These are phyloP conservation scores for Triglochin maritima DNA, from an alignment of 106 monocot genomes.

Conservation along the genomic window DNA sequence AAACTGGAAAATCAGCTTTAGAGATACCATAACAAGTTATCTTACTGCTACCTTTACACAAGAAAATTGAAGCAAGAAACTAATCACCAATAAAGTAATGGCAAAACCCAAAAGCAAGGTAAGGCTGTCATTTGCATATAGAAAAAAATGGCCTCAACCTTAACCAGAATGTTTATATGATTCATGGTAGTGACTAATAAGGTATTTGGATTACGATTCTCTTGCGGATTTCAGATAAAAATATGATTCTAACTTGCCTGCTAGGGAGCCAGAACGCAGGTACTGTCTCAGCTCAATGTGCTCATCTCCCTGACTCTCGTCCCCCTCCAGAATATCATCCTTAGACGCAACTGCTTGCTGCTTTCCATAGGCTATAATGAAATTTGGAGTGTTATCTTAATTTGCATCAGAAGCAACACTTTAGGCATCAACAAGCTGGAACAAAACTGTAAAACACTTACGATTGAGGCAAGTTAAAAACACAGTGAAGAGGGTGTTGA, in stretches of 20 bases:
- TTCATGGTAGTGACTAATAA: too few species aligned
- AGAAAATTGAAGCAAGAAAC: too few species aligned
- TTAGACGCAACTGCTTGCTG: constrained; percentile 79
- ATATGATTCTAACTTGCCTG: constrained; percentile 12
- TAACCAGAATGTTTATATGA: too few species aligned
- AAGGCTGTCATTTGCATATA: background rate
- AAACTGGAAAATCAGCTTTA: too few species aligned
- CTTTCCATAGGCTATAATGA: constrained; percentile 52
- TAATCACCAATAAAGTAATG: too few species aligned
- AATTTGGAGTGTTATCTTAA: constrained; percentile 4
- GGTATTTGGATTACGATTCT: too few species aligned
- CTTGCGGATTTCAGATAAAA: background rate
- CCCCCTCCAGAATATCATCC: constrained; percentile 43
- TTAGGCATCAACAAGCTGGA: too few species aligned
- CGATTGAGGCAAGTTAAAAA: constrained; percentile 77
- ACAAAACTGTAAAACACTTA: constrained; percentile 29
- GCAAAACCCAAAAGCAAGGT: too few species aligned
- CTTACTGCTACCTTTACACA: too few species aligned
- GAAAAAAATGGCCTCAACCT: background rate
- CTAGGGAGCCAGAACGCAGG: constrained; percentile 30
- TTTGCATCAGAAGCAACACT: background rate
- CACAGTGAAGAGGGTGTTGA: constrained; percentile 76
- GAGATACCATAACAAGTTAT: too few species aligned
- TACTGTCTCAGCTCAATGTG: constrained; percentile 56
- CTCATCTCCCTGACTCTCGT: constrained; percentile 35